These are phyloP conservation scores for Globisporangium nodosum DNA, from an alignment of 352 stramenopile genomes.

Conservation along the genomic window DNA sequence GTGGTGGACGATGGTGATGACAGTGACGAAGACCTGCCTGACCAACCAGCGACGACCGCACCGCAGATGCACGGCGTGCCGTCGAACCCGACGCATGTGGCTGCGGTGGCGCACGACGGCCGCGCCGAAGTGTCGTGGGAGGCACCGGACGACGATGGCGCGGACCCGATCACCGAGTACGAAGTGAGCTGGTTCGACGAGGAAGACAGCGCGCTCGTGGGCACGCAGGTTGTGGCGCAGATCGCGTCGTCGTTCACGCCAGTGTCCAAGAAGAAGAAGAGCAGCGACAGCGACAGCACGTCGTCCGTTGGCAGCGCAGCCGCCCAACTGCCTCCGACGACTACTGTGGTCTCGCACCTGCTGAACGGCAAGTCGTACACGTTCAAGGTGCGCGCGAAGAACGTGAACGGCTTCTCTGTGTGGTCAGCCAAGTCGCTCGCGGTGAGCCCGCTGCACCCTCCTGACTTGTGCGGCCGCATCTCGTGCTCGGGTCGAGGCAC, in stretches of 20 bases:
- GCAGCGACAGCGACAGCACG: not conserved
- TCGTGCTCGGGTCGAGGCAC: slow-evolving; percentile 60
- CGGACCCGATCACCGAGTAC: slow-evolving; percentile 51
- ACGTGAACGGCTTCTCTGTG: slow-evolving; percentile 55
- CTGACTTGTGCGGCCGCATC: slow-evolving; percentile 56
- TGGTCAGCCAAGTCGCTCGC: slow-evolving; percentile 69
- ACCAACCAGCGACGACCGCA: slow-evolving; percentile 1
- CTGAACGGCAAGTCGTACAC: slow-evolving; percentile 58
- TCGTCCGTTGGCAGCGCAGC: not conserved
- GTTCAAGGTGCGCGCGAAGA: slow-evolving; percentile 68
- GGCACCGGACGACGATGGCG: slow-evolving; percentile 54
- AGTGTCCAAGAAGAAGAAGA: slow-evolving; percentile 7
- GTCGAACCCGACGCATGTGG: slow-evolving; percentile 57
- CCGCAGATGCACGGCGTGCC: slow-evolving; percentile 47
- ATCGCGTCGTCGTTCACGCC: slow-evolving; percentile 15
- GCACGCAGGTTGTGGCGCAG: slow-evolving; percentile 31
- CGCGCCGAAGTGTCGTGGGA: slow-evolving; percentile 60
- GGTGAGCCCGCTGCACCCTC: slow-evolving; percentile 63
- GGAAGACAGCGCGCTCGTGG: slow-evolving; percentile 29
- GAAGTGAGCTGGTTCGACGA: slow-evolving; percentile 63
- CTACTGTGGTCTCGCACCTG: slow-evolving; percentile 33
- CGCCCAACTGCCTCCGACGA: slow-evolving; percentile 22
- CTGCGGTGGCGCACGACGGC: slow-evolving; percentile 41
- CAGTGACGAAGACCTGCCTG: not conserved
- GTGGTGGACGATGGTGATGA: not conserved